Evolutionary conservation across 306 rosid species (phyloP), one percentile per base, ranked within the genome.

Genomic region (Phaseolus lunatus): DNA sequence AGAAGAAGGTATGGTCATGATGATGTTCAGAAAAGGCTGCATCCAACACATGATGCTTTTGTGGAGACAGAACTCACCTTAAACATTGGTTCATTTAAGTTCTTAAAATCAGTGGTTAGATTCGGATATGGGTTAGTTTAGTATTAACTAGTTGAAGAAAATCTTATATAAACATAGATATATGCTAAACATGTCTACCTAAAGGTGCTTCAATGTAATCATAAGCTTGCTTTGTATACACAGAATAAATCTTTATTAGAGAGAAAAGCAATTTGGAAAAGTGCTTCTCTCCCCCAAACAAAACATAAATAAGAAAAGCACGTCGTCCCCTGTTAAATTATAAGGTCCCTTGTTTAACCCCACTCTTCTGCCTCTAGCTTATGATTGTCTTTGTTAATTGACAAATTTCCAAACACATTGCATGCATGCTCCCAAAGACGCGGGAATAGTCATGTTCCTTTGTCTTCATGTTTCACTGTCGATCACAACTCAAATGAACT

Each of bases 121-220:
- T 76, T 81, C 31, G 47, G 78, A 37, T 43, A 43, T 81, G 50
- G 13, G 16, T 79, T 64, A 24, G 41, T 62, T 33, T 48, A 19
- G 58, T 65, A 33, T 81, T 19, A 49, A 45, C 62, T 23, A 58
- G 16, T 61, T 49, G 10, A 10, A 67, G 64, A 58, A 59, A 48
- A 20, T 35, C 11, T 47, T 23, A 10, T 1, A 45, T 47, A 41
- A 63, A 44, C 10, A 44, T 13, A 71, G 19, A 43, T 14, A 72
- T 20, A 23, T 35, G n/a, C 9, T 67, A 9, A 67, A 66, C 73
- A 14, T 58, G 80, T 76, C 48, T 54, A 26, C 67, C 73, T 70
- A 75, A 76, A 82, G 81, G 10, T 20, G 79, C 76, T 70, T 77
- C 70, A 80, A n/a, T 39, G 72, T 37, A 79, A 80, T 84, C 71